Evolutionary conservation across 2,329 filamentous ascomycete species (phyloP), one percentile per base, ranked within the genome.

Genomic region (Fusarium floridanum): DNA sequence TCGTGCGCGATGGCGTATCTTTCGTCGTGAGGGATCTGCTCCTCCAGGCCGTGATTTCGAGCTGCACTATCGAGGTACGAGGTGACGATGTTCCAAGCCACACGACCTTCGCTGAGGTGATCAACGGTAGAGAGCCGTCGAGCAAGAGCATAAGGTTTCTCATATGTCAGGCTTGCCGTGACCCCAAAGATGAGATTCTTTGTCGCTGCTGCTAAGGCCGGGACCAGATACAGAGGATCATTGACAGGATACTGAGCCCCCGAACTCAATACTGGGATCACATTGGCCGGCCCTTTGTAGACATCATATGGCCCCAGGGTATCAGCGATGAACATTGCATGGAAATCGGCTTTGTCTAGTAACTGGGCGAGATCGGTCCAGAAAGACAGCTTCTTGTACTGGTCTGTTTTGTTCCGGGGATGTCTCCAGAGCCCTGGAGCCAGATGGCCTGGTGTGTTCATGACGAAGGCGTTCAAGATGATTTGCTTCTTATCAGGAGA

Each of bases 81-180:
- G 0, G 86, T 88, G 0, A 88, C 86, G 39, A 88, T 85, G 61
- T 89, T 89, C 87, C 86, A 88, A 0, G 80, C 83, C 7, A 84
- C 77, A 6, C 82, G 64, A 1, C 83, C 83, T 17, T 80, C 79
- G 1, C 81, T 82, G 14, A 83, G 71, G 39, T 84, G 82, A 66
- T 84, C 82, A 12, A 84, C 72, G 0, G 81, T 82, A 3, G 81
- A 77, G 61, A 83, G 83, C 14, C 77, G 74, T n/a, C 82, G 73
- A 1, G 83, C 83, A 24, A 84, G 69, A 0, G 78, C 61, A 43
- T 81, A 84, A 1, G 83, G 83, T 37, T 79, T 76, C 36, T 82
- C 81, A 64, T 84, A 84, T 1, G 81, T 83, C 3, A 82, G 80
- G 17, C 76, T 80, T 2, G 81, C 81, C 0, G 83, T 84, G 12